These are phyloP conservation scores for Phaeosphaeria sp. DNA, from an alignment of 2,329 filamentous ascomycete species.

Conservation along the genomic window DNA sequence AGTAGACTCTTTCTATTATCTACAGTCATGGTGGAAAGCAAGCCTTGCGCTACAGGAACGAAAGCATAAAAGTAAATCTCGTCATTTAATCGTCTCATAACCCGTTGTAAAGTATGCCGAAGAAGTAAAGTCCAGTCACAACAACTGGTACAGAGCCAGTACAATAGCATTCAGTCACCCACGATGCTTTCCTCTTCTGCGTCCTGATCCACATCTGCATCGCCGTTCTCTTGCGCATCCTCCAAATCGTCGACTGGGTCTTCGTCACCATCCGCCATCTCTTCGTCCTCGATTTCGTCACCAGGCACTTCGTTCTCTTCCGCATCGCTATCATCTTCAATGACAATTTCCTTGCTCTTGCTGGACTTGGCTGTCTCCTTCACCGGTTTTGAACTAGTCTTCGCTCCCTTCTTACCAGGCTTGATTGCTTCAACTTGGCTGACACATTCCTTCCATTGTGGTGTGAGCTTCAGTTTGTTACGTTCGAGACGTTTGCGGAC, in stretches of 20 bases:
- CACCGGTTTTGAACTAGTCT: slow-evolving; percentile 27
- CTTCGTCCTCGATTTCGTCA: slow-evolving; percentile 47
- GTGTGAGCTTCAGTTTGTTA: slow-evolving; percentile 80
- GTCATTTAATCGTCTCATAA: neutral
- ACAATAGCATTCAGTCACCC: slow-evolving; percentile 41
- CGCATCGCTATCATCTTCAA: slow-evolving; percentile 44
- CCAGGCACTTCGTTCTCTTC: slow-evolving; percentile 39
- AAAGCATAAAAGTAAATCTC: slow-evolving; percentile 5
- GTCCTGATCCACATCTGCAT: slow-evolving; percentile 36
- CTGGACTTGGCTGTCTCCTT: slow-evolving; percentile 54
- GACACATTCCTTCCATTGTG: slow-evolving; percentile 85
- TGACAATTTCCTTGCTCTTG: slow-evolving; percentile 47
- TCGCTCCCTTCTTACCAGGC: slow-evolving; percentile 47
- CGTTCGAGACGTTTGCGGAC: slow-evolving; percentile 75
- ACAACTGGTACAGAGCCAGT: neutral
- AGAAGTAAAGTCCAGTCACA: slow-evolving; percentile 3
- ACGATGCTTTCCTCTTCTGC: slow-evolving; percentile 53
- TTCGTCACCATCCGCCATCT: slow-evolving; percentile 49
- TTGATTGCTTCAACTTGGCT: slow-evolving; percentile 73
- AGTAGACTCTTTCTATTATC: neutral
- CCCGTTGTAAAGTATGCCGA: neutral
- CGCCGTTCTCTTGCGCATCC: slow-evolving; percentile 34
- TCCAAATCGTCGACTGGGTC: slow-evolving; percentile 50
- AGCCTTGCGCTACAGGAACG: neutral
- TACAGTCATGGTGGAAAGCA: neutral